phyloP scores from a whole-genome alignment of 768 basidiomycete genomes.

The Lyophyllum semitale region DNA sequence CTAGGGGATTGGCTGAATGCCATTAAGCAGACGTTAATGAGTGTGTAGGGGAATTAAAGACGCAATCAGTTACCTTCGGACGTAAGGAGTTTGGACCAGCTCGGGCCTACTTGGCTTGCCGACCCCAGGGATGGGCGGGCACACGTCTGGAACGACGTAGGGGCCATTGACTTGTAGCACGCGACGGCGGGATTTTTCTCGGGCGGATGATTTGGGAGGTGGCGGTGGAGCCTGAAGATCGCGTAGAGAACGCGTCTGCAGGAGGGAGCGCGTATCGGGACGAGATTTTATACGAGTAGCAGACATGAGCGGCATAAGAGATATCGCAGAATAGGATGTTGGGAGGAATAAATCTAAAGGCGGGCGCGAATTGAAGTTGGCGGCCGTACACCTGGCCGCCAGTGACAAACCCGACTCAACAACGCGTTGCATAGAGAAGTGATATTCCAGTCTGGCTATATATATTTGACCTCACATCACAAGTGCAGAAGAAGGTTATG shows the following conservation, averaged over 20 bases:
- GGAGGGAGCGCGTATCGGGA: constrained; percentile 9
- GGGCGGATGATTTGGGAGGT: background rate
- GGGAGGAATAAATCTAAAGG: constrained; percentile 5
- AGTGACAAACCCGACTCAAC: constrained; percentile 14
- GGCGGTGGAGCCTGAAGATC: constrained; percentile 15
- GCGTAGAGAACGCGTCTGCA: constrained; percentile 15
- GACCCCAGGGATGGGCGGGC: background rate
- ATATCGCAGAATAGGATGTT: background rate
- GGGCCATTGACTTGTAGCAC: constrained; percentile 4
- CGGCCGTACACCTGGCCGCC: too few relatives aligned
- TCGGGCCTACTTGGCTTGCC: constrained; percentile 1
- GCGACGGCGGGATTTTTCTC: constrained; percentile 13
- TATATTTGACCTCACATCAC: background rate
- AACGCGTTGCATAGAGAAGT: too few relatives aligned
- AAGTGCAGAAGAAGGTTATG: constrained; percentile 1
- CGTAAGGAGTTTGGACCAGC: constrained; percentile 1
- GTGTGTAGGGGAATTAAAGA: background rate
- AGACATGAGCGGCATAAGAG: constrained; percentile 17
- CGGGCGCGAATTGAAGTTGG: background rate
- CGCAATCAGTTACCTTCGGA: constrained; percentile 7
- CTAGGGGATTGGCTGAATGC: background rate
- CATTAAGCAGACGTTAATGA: background rate
- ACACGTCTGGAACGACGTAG: constrained; percentile 1
- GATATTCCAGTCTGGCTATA: background rate
- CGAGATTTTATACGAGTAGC: constrained; percentile 8